phyloP scores from a whole-genome alignment of 73 alveolate species.

The Tetrahymena malaccensis region DNA sequence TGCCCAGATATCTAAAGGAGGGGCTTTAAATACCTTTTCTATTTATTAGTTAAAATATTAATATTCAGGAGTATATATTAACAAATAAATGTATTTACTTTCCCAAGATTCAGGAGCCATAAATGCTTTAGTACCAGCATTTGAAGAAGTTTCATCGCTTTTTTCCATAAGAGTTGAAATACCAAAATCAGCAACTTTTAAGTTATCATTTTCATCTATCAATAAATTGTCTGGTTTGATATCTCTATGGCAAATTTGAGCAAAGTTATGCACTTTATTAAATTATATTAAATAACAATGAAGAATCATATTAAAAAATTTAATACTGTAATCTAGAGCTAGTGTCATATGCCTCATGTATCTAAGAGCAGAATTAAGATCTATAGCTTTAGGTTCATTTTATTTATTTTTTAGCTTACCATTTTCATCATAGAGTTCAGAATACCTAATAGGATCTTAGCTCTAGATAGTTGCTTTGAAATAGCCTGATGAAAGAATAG shows the following conservation, averaged over 20 bases:
- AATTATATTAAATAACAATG: not conserved
- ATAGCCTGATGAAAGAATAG: conserved; percentile 8
- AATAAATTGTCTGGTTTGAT: conserved; percentile 44
- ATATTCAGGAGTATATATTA: not conserved
- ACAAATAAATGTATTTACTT: not conserved
- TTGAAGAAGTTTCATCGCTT: conserved; percentile 1
- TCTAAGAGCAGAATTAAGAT: conserved; percentile 3
- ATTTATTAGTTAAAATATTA: not conserved
- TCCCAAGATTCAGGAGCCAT: conserved; percentile 43
- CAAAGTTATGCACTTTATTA: conserved; percentile 6
- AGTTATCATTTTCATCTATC: not conserved
- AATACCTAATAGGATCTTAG: not conserved
- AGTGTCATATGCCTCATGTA: conserved; percentile 14
- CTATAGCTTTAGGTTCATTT: not conserved
- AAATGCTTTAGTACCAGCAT: conserved; percentile 51
- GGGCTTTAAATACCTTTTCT: conserved; percentile 8
- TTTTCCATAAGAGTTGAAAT: conserved; percentile 28
- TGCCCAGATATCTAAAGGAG: conserved; percentile 50
- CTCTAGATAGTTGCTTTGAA: not conserved
- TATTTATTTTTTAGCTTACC: not conserved
- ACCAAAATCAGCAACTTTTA: conserved; percentile 49
- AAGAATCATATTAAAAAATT: not conserved
- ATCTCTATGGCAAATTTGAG: conserved; percentile 46
- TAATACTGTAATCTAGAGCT: conserved; percentile 24
- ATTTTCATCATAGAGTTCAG: not conserved